Conservation (phyloP, 1,139 yeast species). For the Protomyces arabidopsidicola region DNA sequence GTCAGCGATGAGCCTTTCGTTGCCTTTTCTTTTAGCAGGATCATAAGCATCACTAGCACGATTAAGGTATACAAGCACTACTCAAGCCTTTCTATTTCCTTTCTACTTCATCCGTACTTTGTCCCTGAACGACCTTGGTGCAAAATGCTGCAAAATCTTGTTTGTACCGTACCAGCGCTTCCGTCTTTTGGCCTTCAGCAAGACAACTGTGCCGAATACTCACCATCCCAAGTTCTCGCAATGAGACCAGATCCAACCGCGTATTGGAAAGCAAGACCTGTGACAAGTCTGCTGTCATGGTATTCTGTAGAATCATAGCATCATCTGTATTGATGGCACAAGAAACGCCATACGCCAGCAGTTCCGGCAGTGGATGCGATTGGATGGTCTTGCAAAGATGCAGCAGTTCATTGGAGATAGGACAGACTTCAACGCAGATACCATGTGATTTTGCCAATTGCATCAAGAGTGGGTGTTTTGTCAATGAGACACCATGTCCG, state of each 20-base stretch:
- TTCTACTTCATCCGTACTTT: no score
- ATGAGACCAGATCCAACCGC: neutral
- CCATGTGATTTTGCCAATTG: neutral
- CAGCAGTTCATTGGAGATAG: neutral
- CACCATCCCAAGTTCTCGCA: neutral
- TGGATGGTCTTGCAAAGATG: neutral
- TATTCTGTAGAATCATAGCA: neutral
- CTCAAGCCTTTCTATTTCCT: no score
- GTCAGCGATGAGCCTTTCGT: neutral
- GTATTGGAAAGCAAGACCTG: neutral
- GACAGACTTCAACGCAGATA: neutral
- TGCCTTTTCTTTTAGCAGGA: no score
- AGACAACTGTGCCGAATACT: neutral
- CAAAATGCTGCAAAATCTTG: neutral
- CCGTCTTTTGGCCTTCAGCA: neutral
- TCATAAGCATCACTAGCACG: no score
- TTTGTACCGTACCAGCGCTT: neutral
- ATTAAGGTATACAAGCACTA: no score
- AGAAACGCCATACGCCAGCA: neutral
- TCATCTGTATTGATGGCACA: constrained; percentile 1
- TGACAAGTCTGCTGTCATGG: neutral
- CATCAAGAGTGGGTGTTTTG: neutral
- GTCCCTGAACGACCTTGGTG: neutral
- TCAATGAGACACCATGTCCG: neutral
- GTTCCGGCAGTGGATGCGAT: neutral